These are phyloP conservation scores for Wilcoxina mikolae DNA, from an alignment of 495 filamentous ascomycete genomes.

Conservation along the genomic window DNA sequence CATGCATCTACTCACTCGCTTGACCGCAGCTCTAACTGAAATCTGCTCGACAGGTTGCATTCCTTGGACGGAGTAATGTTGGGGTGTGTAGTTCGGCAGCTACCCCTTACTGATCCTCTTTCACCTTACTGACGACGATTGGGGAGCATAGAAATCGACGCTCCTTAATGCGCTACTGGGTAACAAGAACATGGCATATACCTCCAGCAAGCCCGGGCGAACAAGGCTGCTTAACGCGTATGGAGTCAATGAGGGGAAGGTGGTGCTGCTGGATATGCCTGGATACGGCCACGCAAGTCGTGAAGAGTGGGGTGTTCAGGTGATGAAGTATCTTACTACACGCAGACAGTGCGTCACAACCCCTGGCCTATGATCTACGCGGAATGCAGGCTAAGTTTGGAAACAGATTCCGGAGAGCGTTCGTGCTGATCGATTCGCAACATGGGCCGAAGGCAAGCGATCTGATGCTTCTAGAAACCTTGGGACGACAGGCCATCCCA, in stretches of 20 bases:
- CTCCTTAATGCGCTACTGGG: constrained; percentile 71
- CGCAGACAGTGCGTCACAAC: constrained; percentile 44
- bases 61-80: constrained; percentile 17
- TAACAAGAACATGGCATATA: constrained; percentile 41
- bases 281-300: constrained; percentile 74
- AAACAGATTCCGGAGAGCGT: constrained; percentile 52
- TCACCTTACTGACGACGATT: background rate
- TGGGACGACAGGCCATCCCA: constrained; percentile 47
- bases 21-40: no score
- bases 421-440: constrained; percentile 65
- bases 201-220: constrained; percentile 56
- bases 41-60: constrained; percentile 39
- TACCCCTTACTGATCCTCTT: background rate
- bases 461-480: constrained; percentile 44
- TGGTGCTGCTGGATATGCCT: constrained; percentile 77
- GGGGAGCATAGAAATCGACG: constrained; percentile 47
- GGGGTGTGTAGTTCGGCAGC: constrained; percentile 25
- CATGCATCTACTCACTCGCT: no score
- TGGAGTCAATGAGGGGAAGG: constrained; percentile 45
- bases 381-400: no score
- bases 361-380: background rate
- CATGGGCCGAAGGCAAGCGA: constrained; percentile 71
- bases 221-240: constrained; percentile 79
- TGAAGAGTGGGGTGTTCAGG: constrained; percentile 69
- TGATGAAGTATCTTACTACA: constrained; percentile 63